phyloP scores from a whole-genome alignment of 306 rosid species.

The Potentilla sterilis region DNA sequence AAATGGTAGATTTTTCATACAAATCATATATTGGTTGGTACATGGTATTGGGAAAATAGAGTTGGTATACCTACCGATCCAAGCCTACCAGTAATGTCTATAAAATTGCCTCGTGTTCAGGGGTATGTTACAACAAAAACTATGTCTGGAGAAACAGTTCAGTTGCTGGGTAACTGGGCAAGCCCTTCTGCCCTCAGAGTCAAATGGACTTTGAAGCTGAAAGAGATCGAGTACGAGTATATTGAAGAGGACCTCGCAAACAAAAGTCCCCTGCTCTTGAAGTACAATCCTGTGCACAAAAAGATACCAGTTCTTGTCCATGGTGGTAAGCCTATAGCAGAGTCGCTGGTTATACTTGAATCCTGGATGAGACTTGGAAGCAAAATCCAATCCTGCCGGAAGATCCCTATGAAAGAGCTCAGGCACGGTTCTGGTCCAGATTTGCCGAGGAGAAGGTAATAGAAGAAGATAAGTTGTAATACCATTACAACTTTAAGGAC shows the following conservation, averaged over 20 bases:
- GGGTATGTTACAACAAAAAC: not conserved
- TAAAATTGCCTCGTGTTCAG: not conserved
- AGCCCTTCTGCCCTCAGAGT: conserved; percentile 38
- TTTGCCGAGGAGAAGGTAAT: conserved; percentile 45
- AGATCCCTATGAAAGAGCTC: conserved; percentile 43
- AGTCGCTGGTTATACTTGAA: conserved; percentile 45
- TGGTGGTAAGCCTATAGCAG: conserved; percentile 36
- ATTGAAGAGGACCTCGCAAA: conserved; percentile 42
- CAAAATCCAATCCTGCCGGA: conserved; percentile 43
- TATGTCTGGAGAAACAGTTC: conserved; percentile 35
- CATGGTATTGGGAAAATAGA: too few relatives aligned
- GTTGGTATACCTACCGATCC: too few relatives aligned
- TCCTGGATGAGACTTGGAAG: conserved; percentile 47
- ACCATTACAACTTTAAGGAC: not conserved
- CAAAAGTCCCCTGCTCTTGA: conserved; percentile 42
- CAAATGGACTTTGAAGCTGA: conserved; percentile 43
- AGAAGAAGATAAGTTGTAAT: not conserved
- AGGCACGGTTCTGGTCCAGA: conserved; percentile 46
- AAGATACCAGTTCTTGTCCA: conserved; percentile 50
- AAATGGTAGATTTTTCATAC: too few relatives aligned
- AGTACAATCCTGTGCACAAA: conserved; percentile 41
- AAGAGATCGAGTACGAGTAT: conserved; percentile 32
- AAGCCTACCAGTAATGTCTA: not conserved
- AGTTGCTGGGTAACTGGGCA: conserved; percentile 43
- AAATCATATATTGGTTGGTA: too few relatives aligned